A percentile compares a stretch with the other conserved stretches of the same genome.
These are phyloP conservation scores for Tetracentron sinense DNA, from an alignment of 164 flowering plant species.

Conservation along the genomic window DNA sequence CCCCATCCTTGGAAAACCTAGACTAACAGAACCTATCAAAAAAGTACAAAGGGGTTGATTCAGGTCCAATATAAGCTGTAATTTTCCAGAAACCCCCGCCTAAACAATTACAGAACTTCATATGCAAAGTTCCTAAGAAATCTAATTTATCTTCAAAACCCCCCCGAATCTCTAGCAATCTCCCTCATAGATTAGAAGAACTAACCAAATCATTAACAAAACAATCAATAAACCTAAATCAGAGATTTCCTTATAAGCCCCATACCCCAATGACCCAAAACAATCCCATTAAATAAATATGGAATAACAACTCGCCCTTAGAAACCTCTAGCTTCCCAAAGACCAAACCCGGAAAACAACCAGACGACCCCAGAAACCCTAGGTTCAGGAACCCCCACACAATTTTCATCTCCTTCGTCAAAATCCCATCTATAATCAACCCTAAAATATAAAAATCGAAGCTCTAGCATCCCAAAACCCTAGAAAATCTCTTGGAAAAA, in stretches of 20 bases:
- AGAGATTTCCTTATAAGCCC: background rate
- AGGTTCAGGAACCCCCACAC: background rate
- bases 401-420: background rate
- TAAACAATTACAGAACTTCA: background rate
- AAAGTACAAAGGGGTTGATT: background rate
- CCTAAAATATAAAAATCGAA: background rate
- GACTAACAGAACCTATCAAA: background rate
- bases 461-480: background rate
- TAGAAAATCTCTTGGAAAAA: background rate
- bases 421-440: background rate
- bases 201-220: too few relatives aligned
- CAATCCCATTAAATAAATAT: background rate
- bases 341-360: background rate
- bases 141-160: background rate
- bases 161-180: background rate
- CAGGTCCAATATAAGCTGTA: background rate
- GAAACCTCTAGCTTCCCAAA: background rate
- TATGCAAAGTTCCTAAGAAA: background rate
- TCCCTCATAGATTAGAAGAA: too few relatives aligned
- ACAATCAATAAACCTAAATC: too few relatives aligned
- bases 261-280: background rate
- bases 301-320: background rate
- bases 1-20: background rate
- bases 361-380: background rate
- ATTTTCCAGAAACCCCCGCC: background rate